Percentiles rank a stretch among this genome's conserved stretches.
phyloP scores from a whole-genome alignment of 2,329 filamentous ascomycete species.

The Reticulascus tulasneorum region DNA sequence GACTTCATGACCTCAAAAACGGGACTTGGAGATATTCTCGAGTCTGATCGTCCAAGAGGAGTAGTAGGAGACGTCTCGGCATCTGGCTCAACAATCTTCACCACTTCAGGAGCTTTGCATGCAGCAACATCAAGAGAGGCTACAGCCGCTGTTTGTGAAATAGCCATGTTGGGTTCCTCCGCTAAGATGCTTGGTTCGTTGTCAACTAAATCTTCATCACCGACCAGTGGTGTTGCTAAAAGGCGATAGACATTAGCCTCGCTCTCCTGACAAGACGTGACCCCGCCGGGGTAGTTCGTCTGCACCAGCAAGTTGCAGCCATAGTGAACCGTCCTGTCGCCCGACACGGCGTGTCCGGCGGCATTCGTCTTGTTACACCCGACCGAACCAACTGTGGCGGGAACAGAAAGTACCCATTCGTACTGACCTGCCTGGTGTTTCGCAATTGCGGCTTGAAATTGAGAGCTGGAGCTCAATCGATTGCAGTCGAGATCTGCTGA shows the following conservation, averaged over 20 bases:
- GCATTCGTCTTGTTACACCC: slow-evolving; percentile 5
- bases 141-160: slow-evolving; percentile 6
- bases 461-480: neutral
- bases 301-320: slow-evolving; percentile 51
- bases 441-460: slow-evolving; percentile 18
- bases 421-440: slow-evolving; percentile 46
- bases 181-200: neutral
- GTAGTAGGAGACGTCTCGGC: too few species aligned
- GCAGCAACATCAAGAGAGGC: too few species aligned
- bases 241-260: slow-evolving; percentile 36
- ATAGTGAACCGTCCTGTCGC: slow-evolving; percentile 33
- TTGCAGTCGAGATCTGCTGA: slow-evolving; percentile 3
- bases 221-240: slow-evolving; percentile 44
- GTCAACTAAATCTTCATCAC: slow-evolving; percentile 3
- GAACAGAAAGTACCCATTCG: slow-evolving; percentile 43
- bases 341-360: neutral
- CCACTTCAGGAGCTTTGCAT: too few species aligned
- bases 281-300: slow-evolving; percentile 20
- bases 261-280: slow-evolving; percentile 16
- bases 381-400: slow-evolving; percentile 19
- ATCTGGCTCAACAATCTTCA: too few species aligned
- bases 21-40: too few species aligned
- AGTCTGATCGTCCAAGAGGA: too few species aligned
- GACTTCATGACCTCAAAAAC: too few species aligned
- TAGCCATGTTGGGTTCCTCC: slow-evolving; percentile 7